Evolutionary conservation across 495 filamentous ascomycete genomes (phyloP).

Genomic region (Pseudomonodictys pantanalensis): DNA sequence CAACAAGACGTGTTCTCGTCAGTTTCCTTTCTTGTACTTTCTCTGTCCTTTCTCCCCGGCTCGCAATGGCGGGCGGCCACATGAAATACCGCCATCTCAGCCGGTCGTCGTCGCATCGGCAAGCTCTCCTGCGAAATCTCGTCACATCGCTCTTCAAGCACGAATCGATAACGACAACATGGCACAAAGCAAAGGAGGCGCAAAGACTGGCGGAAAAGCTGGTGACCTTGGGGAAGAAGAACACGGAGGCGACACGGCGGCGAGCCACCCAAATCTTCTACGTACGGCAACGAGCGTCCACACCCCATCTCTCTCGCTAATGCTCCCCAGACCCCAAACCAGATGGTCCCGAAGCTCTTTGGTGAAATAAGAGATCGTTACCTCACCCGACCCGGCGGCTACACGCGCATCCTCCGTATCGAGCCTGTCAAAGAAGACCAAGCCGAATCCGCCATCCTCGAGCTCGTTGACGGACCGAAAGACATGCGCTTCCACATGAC

Average conservation of each 20-base stretch:
- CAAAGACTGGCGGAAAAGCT: constrained; percentile 89
- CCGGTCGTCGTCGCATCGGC: constrained; percentile 79
- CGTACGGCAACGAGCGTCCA: constrained; percentile 51
- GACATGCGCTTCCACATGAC: constrained; percentile 95
- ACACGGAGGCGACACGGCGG: constrained; percentile 69
- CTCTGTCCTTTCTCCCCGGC: background rate
- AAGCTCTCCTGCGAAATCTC: constrained; percentile 91
- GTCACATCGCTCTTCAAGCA: constrained; percentile 92
- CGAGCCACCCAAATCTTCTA: constrained; percentile 74
- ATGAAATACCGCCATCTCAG: constrained; percentile 82
- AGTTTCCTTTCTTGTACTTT: background rate
- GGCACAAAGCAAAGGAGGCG: constrained; percentile 94
- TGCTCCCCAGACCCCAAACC: constrained; percentile 15
- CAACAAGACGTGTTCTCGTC: background rate
- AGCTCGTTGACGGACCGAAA: constrained; percentile 90
- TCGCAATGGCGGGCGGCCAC: constrained; percentile 75
- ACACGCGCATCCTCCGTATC: constrained; percentile 88
- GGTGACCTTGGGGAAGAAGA: constrained; percentile 87
- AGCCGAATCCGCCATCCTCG: constrained; percentile 85
- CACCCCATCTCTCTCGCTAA: constrained; percentile 1
- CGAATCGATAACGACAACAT: constrained; percentile 91
- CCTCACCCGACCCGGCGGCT: constrained; percentile 76
- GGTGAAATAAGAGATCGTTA: constrained; percentile 78
- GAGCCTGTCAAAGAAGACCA: constrained; percentile 74
- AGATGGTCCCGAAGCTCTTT: constrained; percentile 81